These are phyloP conservation scores for Adenanthera pavonina DNA, from an alignment of 306 rosid genomes.

Conservation along the genomic window DNA sequence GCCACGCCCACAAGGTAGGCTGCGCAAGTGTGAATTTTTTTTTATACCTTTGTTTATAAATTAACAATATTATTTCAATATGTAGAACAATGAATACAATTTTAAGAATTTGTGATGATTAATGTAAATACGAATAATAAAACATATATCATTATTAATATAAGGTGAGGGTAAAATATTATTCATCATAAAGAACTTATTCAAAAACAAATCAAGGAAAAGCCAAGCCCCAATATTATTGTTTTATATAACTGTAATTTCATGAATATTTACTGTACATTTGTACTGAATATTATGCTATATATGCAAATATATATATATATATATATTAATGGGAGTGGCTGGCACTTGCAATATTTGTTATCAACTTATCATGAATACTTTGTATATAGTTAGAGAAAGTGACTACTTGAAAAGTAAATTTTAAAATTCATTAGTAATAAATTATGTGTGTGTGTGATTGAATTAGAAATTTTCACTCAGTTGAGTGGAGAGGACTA, in stretches of 20 bases:
- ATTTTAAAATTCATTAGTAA: neutral
- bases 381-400: neutral
- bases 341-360: neutral
- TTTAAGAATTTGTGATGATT: neutral
- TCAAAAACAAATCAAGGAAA: neutral
- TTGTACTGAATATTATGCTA: neutral
- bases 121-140: neutral
- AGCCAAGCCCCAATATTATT: neutral
- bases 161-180: neutral
- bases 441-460: neutral
- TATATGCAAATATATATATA: neutral
- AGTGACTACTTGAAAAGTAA: neutral
- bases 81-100: neutral
- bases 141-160: neutral
- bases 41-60: neutral
- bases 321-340: neutral
- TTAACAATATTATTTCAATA: too few species aligned
- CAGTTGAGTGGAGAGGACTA: too few species aligned
- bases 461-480: too few species aligned
- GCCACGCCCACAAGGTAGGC: constrained; percentile 54
- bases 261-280: neutral
- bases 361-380: neutral
- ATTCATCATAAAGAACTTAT: neutral
- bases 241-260: neutral
- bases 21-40: constrained; percentile 30